phyloP scores from a whole-genome alignment of 306 rosid species.

The Ormosia semicastrata region DNA sequence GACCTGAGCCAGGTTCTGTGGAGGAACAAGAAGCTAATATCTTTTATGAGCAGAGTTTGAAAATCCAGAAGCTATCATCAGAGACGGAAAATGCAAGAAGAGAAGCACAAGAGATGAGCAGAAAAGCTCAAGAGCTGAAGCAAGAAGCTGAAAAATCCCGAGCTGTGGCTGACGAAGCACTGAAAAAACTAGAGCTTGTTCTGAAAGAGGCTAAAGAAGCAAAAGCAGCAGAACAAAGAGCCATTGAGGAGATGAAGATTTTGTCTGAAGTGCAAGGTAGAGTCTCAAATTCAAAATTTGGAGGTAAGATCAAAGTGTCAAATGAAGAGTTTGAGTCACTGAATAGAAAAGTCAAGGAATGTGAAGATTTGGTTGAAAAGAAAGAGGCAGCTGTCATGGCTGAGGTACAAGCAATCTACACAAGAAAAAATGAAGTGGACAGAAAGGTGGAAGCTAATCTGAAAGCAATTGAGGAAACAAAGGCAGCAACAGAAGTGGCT shows the following conservation, averaged over 20 bases:
- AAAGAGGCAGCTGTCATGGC: conserved; percentile 48
- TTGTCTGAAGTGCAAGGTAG: conserved; percentile 31
- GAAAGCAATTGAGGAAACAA: conserved; percentile 67
- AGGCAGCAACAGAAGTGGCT: conserved; percentile 63
- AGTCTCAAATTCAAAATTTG: conserved; percentile 21
- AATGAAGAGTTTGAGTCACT: conserved; percentile 49
- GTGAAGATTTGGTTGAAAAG: conserved; percentile 45
- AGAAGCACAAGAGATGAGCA: conserved; percentile 60
- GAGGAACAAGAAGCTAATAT: conserved; percentile 18
- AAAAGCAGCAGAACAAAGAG: conserved; percentile 59
- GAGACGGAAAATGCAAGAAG: conserved; percentile 45
- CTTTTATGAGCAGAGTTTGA: conserved; percentile 29
- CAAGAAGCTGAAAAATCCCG: conserved; percentile 46
- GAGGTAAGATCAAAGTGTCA: conserved; percentile 48
- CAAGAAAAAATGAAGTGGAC: conserved; percentile 47
- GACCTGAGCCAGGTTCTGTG: conserved; percentile 6
- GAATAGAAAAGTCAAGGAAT: conserved; percentile 48
- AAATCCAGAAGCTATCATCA: conserved; percentile 34
- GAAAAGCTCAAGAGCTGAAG: conserved; percentile 42
- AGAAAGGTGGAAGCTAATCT: conserved; percentile 57
- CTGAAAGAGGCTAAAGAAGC: conserved; percentile 56
- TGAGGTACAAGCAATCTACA: conserved; percentile 39
- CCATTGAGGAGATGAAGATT: conserved; percentile 48
- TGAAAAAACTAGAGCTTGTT: conserved; percentile 44
- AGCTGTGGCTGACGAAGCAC: conserved; percentile 42